Conservation (phyloP, 2,329 filamentous ascomycete genomes). For the Ceratocystis albifundus region DNA sequence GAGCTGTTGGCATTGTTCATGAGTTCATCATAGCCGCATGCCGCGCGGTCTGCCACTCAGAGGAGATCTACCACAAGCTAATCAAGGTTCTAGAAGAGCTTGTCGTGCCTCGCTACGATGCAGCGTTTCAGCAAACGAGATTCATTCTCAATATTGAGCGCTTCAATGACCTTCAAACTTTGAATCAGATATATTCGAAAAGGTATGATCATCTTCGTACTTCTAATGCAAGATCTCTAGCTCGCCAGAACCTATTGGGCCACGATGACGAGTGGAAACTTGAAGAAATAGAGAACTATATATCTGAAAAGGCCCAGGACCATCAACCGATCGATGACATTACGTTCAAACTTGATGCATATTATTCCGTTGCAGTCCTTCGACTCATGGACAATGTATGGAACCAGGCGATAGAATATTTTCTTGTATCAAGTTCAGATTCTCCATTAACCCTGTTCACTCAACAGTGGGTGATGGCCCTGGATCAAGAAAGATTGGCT, state of each 20-base stretch:
- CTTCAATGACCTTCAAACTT: constrained; percentile 28
- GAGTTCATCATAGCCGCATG: constrained; percentile 27
- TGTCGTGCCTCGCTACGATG: constrained; percentile 26
- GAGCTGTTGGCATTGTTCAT: constrained; percentile 28
- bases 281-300: accelerated
- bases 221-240: constrained; percentile 13
- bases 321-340: constrained; percentile 27
- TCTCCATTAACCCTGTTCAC: constrained; percentile 29
- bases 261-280: accelerated
- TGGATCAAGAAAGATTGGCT: constrained; percentile 26
- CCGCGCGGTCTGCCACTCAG: constrained; percentile 24
- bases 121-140: constrained; percentile 25
- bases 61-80: constrained; percentile 23
- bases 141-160: constrained; percentile 28
- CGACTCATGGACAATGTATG: constrained; percentile 32
- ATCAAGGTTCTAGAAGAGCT: constrained; percentile 25
- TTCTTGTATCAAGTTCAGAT: constrained; percentile 26
- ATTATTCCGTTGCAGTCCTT: constrained; percentile 30
- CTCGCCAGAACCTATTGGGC: accelerated
- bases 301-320: background rate
- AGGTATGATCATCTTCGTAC: background rate
- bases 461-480: constrained; percentile 28
- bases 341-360: constrained; percentile 29
- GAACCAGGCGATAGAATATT: constrained; percentile 28
- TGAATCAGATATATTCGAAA: constrained; percentile 24